Conservation (phyloP, 805 yeast species). For the Yarrowia keelungensis region DNA sequence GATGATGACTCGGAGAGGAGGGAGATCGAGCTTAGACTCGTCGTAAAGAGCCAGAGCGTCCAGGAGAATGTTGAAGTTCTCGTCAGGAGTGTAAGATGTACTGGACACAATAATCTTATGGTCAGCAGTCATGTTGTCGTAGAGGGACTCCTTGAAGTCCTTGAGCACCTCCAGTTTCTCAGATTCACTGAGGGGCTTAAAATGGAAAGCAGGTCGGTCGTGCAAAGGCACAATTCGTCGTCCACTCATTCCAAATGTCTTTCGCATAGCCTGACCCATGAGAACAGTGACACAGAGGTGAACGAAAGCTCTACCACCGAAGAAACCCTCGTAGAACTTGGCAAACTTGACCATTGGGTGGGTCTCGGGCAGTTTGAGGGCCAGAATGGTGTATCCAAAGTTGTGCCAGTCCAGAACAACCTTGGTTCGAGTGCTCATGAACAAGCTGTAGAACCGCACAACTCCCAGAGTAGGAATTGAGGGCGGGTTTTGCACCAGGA, state of each 20-base stretch:
- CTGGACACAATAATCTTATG: conserved; percentile 81
- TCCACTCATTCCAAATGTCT: conserved; percentile 60
- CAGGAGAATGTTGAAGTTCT: conserved; percentile 75
- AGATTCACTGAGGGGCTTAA: conserved; percentile 55
- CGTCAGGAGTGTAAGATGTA: conserved; percentile 96
- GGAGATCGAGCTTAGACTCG: conserved; percentile 46
- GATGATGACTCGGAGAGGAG: conserved; percentile 71
- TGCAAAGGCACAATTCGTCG: conserved; percentile 69
- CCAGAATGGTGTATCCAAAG: conserved; percentile 82
- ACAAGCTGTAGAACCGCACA: conserved; percentile 59
- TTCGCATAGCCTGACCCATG: conserved; percentile 67
- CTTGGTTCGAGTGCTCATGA: conserved; percentile 61
- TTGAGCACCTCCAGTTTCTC: conserved; percentile 50
- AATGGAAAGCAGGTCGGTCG: conserved; percentile 77
- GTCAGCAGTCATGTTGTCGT: conserved; percentile 50
- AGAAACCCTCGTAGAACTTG: conserved; percentile 64
- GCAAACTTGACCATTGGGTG: conserved; percentile 71
- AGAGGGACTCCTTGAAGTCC: conserved; percentile 49
- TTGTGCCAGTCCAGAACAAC: conserved; percentile 96
- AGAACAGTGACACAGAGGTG: conserved; percentile 81
- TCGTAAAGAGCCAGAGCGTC: conserved; percentile 73
- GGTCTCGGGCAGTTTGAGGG: conserved; percentile 61
- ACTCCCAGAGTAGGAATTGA: conserved; percentile 80
- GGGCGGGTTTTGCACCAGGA: conserved; percentile 88
- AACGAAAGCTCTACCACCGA: conserved; percentile 69